phyloP scores from a whole-genome alignment of 345 rosid species.

The Nasturtium officinale region DNA sequence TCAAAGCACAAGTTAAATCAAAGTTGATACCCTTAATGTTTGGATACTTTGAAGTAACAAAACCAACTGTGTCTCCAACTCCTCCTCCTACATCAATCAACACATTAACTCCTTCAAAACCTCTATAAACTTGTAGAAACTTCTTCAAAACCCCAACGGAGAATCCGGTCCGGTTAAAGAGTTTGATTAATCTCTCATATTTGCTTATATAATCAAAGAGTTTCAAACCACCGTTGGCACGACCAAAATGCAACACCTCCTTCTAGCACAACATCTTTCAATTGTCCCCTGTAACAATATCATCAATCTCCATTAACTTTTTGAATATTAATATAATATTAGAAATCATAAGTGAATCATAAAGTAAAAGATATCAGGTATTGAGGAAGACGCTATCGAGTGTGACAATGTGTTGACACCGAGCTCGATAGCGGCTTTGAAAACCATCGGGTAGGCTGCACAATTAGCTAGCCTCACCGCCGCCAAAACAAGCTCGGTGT shows the following conservation, averaged over 20 bases:
- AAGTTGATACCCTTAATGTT: conserved; percentile 38
- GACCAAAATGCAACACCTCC: conserved; percentile 40
- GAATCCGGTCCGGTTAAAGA: conserved; percentile 36
- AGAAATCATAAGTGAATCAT: not conserved
- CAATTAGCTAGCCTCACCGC: conserved; percentile 37
- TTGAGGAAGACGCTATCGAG: conserved; percentile 33
- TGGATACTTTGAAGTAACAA: conserved; percentile 33
- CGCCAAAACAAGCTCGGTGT: conserved; percentile 14
- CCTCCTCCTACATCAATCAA: conserved; percentile 46
- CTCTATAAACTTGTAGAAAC: conserved; percentile 29
- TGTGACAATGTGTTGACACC: conserved; percentile 19
- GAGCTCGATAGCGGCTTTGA: conserved; percentile 40
- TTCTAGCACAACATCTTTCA: conserved; percentile 35
- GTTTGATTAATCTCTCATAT: conserved; percentile 36
- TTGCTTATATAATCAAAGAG: conserved; percentile 32
- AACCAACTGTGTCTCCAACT: conserved; percentile 21
- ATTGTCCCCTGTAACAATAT: conserved; percentile 17
- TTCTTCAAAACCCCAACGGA: conserved; percentile 10
- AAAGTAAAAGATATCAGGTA: conserved; percentile 15
- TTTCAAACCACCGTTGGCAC: conserved; percentile 25
- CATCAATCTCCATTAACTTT: not conserved
- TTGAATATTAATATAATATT: not conserved
- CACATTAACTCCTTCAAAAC: conserved; percentile 30
- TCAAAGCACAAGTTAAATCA: conserved; percentile 41
- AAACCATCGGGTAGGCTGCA: conserved; percentile 35